Evolutionary conservation across 164 flowering plant genomes (phyloP).

Genomic region (Chimonanthus salicifolius): DNA sequence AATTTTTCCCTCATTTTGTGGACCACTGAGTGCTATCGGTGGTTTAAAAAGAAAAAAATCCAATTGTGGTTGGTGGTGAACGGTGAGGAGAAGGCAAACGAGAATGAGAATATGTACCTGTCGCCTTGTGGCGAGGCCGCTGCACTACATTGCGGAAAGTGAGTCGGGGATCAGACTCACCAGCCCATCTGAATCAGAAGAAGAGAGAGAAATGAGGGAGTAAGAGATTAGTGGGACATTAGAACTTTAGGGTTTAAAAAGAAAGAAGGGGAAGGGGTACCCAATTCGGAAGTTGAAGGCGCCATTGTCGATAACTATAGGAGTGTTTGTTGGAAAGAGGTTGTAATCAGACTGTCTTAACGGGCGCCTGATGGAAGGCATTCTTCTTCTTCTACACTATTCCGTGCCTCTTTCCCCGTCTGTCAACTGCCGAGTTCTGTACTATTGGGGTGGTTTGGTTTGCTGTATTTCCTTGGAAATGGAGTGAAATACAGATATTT

Average conservation of each 20-base stretch:
- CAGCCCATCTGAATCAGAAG: constrained; percentile 24
- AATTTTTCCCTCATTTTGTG: no score
- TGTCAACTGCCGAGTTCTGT: no score
- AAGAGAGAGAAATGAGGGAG: not conserved
- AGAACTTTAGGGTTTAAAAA: not conserved
- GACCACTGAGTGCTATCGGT: no score
- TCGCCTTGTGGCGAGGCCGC: constrained; percentile 34
- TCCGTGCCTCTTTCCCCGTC: not conserved
- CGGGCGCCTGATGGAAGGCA: constrained; percentile 21
- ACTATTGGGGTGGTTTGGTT: no score
- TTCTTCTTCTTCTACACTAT: constrained; percentile 1
- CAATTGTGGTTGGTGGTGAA: not conserved
- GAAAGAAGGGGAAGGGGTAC: constrained; percentile 6
- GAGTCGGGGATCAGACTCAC: constrained; percentile 30
- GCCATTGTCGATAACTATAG: constrained; percentile 35
- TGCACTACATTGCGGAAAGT: constrained; percentile 29
- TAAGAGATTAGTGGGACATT: not conserved
- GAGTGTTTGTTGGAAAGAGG: constrained; percentile 15
- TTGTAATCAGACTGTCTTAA: constrained; percentile 23
- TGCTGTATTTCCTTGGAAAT: no score
- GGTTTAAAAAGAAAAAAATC: no score
- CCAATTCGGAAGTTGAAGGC: constrained; percentile 28
- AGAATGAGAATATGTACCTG: constrained; percentile 14
- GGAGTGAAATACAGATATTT: no score
- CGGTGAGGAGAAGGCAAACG: not conserved